Conservation (phyloP, 805 yeast species). For the Yamadazyma akitaensis region DNA sequence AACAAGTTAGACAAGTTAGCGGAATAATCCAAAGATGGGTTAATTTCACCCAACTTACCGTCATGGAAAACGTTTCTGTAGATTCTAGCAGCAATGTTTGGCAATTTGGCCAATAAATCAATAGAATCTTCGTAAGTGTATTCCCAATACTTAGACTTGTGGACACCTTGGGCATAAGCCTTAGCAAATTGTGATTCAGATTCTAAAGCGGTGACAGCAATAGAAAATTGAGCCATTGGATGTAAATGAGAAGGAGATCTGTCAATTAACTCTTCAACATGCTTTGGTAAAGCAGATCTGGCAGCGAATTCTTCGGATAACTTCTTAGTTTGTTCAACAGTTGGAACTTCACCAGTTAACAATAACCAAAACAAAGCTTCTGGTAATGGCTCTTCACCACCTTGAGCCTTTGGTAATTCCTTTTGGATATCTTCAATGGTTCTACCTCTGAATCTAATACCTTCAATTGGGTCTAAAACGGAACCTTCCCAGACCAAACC, state of each 20-base stretch:
- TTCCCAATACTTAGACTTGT: conserved; percentile 73
- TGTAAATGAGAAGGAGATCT: conserved; percentile 65
- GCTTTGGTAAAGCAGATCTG: conserved; percentile 62
- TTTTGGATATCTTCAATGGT: conserved; percentile 71
- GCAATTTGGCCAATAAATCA: conserved; percentile 68
- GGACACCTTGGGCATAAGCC: conserved; percentile 67
- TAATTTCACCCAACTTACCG: conserved; percentile 54
- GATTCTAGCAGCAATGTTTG: conserved; percentile 70
- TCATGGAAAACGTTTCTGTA: conserved; percentile 60
- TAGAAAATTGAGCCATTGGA: conserved; percentile 82
- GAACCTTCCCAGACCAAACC: conserved; percentile 81
- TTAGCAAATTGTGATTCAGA: conserved; percentile 67
- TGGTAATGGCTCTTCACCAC: conserved; percentile 63
- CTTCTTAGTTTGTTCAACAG: conserved; percentile 53
- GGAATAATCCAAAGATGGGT: conserved; percentile 62
- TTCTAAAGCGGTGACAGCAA: conserved; percentile 72
- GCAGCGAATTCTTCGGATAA: conserved; percentile 62
- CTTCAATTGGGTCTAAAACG: conserved; percentile 69
- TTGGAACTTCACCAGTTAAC: conserved; percentile 70
- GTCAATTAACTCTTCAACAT: conserved; percentile 58
- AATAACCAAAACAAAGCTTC: conserved; percentile 77
- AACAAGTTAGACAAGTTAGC: conserved; percentile 64
- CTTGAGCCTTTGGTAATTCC: conserved; percentile 58
- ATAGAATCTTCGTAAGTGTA: conserved; percentile 69
- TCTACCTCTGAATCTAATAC: conserved; percentile 75